These are phyloP conservation scores for Heliamphora pulchella DNA, from an alignment of 179 eudicot genomes.

Conservation along the genomic window DNA sequence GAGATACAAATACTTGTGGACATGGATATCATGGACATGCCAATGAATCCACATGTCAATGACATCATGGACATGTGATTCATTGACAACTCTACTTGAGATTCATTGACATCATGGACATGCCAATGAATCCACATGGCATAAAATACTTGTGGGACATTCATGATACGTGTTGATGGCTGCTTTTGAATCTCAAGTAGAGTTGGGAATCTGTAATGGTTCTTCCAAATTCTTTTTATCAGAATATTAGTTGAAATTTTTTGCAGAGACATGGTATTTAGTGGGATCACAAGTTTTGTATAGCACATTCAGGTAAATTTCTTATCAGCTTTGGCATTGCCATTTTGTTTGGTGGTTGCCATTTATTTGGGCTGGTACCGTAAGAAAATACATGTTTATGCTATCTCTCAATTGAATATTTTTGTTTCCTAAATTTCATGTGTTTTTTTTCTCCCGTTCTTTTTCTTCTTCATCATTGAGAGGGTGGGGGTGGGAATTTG, in stretches of 20 bases:
- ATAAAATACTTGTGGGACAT: neutral
- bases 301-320: neutral
- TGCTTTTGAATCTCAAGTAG: neutral
- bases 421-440: neutral
- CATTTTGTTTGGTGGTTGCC: neutral
- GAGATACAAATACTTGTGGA: neutral
- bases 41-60: neutral
- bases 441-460: too few species aligned
- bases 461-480: too few species aligned
- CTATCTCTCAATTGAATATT: neutral
- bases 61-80: neutral
- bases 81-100: neutral
- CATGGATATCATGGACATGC: neutral
- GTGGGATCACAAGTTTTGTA: neutral
- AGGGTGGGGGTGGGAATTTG: neutral
- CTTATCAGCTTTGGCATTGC: neutral
- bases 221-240: neutral
- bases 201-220: neutral
- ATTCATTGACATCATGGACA: too few species aligned
- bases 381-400: neutral
- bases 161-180: neutral
- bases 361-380: neutral
- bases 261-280: neutral
- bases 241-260: neutral
- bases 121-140: conserved; percentile 1